Evolutionary conservation across 2,329 filamentous ascomycete genomes (phyloP), one percentile per base, ranked within the genome.

Genomic region (Talaromyces pinophilus): DNA sequence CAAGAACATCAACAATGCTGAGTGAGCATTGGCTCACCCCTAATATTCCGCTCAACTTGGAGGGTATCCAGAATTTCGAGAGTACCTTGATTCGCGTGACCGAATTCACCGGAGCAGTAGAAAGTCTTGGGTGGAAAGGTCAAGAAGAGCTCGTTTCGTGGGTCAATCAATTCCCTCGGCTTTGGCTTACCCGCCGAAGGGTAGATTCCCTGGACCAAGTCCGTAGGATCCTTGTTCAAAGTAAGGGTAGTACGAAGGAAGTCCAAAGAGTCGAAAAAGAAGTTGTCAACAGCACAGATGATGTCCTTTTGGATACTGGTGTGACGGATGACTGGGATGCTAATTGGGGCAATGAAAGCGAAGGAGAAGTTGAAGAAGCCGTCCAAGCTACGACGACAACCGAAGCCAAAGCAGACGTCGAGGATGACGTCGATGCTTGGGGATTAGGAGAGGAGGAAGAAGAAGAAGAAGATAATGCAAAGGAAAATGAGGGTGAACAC

Each of bases 261-360:
- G 93, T 96, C 0, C 93, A 97, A 76, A 88, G 91, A 72, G 83
- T 96, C 0, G 94, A 98, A 77, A 96, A 89, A 59, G 90, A 95
- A 72, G 87, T 90, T 75, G 84, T 97, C 0, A 89, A 88, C 1
- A 84, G 85, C 59, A 87, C 90, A 69, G 90, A 91, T 62, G 86
- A 87, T 64, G 83, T 90, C 67, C 82, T 93, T 44, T 80, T 85
- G 35, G 83, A 86, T 1, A 86, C 84, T 25, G 83, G 83, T 15
- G 77, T 79, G 15, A 81, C 70, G 10, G 75, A 82, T 68, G 92
- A 92, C 57, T 96, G 92, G 91, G 89, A 91, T 72, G 87, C 88
- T 54, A 89, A 87, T 13, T 97, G 93, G 93, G 88, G 89, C 66
- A 90, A 92, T 25, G 87, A 89, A 1, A 88, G 89, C 25, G 81